Conservation (phyloP, 2,329 filamentous ascomycete genomes). For the Penicillium crustosum region DNA sequence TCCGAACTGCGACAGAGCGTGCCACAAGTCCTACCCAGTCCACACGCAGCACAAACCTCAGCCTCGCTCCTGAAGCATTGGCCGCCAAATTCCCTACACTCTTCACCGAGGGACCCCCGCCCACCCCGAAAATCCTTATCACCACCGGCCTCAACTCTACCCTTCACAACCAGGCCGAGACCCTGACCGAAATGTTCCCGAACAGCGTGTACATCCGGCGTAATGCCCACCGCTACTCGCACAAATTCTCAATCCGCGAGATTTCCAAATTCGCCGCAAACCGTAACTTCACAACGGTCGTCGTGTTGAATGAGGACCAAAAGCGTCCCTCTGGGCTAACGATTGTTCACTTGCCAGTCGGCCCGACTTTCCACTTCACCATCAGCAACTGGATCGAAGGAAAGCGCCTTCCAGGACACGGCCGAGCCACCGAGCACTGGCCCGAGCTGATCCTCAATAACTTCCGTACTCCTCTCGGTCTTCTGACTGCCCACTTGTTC, state of each 20-base stretch:
- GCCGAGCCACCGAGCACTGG: constrained; percentile 83
- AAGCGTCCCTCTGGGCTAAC: constrained; percentile 82
- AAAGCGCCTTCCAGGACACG: constrained; percentile 84
- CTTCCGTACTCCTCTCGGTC: constrained; percentile 88
- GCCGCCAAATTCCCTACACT: constrained; percentile 61
- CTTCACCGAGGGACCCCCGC: constrained; percentile 54
- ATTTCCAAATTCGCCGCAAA: constrained; percentile 83
- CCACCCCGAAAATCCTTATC: constrained; percentile 79
- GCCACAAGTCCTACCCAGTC: constrained; percentile 57
- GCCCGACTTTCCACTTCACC: constrained; percentile 90
- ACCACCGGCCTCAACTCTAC: constrained; percentile 89
- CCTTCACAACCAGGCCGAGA: constrained; percentile 76
- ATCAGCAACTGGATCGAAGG: constrained; percentile 90
- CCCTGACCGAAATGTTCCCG: constrained; percentile 80
- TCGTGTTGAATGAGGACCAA: constrained; percentile 84
- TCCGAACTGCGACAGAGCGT: constrained; percentile 47
- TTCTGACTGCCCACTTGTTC: constrained; percentile 84
- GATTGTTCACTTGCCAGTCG: constrained; percentile 76
- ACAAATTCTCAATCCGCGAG: constrained; percentile 91
- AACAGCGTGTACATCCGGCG: constrained; percentile 78
- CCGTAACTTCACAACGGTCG: constrained; percentile 76
- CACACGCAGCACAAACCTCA: constrained; percentile 59
- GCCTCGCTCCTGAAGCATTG: constrained; percentile 60
- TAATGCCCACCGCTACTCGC: constrained; percentile 75
- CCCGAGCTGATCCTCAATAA: constrained; percentile 90